These are phyloP conservation scores for Pisolithus orientalis DNA, from an alignment of 768 basidiomycete genomes.

Conservation along the genomic window DNA sequence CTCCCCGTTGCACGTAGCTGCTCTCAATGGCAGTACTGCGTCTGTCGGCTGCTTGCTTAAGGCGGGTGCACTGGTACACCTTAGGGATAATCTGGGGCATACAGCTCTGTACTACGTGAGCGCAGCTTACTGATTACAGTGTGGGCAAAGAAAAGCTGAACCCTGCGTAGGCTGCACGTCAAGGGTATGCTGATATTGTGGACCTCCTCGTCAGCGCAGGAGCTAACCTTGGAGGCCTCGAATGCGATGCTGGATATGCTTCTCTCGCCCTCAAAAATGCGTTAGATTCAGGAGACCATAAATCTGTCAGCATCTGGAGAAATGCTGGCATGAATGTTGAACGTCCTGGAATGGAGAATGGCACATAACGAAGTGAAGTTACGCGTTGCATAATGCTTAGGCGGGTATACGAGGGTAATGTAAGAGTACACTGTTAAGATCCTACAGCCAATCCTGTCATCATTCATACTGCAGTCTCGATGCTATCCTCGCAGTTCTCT, in stretches of 20 bases:
- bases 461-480: neutral
- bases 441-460: neutral
- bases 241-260: constrained; percentile 54
- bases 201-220: constrained; percentile 65
- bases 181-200: constrained; percentile 57
- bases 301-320: constrained; percentile 45
- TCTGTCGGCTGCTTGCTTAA: constrained; percentile 48
- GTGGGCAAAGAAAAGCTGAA: neutral
- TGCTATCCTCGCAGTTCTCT: constrained; percentile 21
- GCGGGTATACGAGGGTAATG: constrained; percentile 8
- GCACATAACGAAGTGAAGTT: neutral
- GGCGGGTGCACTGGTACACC: constrained; percentile 76
- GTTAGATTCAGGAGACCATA: constrained; percentile 34
- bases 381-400: constrained; percentile 4
- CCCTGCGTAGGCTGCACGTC: constrained; percentile 59
- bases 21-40: constrained; percentile 52
- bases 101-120: constrained; percentile 79
- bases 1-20: constrained; percentile 75
- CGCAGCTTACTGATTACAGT: constrained; percentile 1
- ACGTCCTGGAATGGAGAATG: constrained; percentile 1
- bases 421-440: constrained; percentile 3
- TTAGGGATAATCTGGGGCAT: constrained; percentile 74
- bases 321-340: constrained; percentile 38
- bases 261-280: constrained; percentile 39
- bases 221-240: constrained; percentile 64